A percentile compares a stretch with the other conserved stretches of the same genome.
Evolutionary conservation across 2,329 filamentous ascomycete species (phyloP).

Genomic region (Macrophomina tecta): DNA sequence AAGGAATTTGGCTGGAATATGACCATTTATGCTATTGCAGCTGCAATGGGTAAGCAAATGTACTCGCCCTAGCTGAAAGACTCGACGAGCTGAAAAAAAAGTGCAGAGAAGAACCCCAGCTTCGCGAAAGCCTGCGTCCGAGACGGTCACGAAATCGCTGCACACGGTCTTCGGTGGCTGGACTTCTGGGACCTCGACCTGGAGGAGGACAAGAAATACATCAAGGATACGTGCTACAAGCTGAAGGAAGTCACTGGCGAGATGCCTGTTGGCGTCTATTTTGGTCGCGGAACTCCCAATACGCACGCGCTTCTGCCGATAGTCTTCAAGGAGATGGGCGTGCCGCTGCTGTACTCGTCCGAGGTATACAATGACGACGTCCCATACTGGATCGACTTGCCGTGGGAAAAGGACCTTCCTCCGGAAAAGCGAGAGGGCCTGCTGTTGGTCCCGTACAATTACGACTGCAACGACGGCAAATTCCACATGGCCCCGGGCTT

Average conservation of each 20-base stretch:
- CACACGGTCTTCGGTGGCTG: conserved; percentile 52
- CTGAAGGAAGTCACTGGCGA: conserved; percentile 42
- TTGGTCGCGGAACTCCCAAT: conserved; percentile 41
- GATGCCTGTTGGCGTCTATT: conserved; percentile 46
- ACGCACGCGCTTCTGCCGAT: conserved; percentile 36
- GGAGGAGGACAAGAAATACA: conserved; percentile 48
- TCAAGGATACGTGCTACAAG: conserved; percentile 45
- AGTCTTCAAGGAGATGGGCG: conserved; percentile 38
- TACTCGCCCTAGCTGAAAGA: background rate
- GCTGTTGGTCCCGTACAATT: conserved; percentile 48
- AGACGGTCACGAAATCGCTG: conserved; percentile 50
- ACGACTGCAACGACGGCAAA: conserved; percentile 52
- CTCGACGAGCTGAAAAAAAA: too few species aligned
- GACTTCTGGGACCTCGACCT: conserved; percentile 48
- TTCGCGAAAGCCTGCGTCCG: conserved; percentile 49
- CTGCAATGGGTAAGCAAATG: conserved; percentile 39
- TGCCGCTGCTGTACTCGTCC: conserved; percentile 38
- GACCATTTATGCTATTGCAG: conserved; percentile 50
- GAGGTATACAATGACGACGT: conserved; percentile 41
- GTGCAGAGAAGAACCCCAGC: conserved; percentile 44
- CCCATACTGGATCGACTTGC: conserved; percentile 38
- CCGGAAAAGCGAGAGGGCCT: conserved; percentile 46
- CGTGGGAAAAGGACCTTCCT: conserved; percentile 37
- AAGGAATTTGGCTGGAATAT: conserved; percentile 52
- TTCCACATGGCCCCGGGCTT: conserved; percentile 54